Conservation (phyloP, 129 eudicot genomes). For the Ambrosia artemisiifolia region DNA sequence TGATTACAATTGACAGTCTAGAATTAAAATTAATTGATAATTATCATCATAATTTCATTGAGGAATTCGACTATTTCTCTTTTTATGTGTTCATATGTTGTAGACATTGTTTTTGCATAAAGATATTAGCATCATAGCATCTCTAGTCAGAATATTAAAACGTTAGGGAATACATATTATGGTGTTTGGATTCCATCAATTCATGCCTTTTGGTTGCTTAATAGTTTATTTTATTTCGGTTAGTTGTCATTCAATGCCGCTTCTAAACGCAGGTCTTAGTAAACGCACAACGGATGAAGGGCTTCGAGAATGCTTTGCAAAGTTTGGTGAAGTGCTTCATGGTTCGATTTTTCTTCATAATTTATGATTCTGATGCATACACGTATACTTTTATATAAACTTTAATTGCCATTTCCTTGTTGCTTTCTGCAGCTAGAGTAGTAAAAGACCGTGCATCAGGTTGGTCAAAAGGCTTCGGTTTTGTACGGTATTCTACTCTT, state of each 20-base stretch:
- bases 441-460: conserved; percentile 90
- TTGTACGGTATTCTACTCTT: conserved; percentile 60
- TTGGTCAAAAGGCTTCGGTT: conserved; percentile 86
- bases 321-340: conserved; percentile 77
- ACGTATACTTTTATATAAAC: background rate
- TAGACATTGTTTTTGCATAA: background rate
- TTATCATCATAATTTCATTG: background rate
- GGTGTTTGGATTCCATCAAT: background rate
- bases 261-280: conserved; percentile 63
- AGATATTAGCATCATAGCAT: background rate
- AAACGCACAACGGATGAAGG: conserved; percentile 88
- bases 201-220: background rate
- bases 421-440: conserved; percentile 69
- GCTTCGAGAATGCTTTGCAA: conserved; percentile 62
- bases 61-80: background rate
- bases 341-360: conserved; percentile 36
- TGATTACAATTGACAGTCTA: too few species aligned
- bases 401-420: background rate
- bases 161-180: too few species aligned
- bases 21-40: too few species aligned
- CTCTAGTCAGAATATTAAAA: background rate
- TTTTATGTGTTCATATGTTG: background rate
- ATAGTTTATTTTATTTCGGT: background rate
- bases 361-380: background rate
- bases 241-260: background rate